Evolutionary conservation across 805 yeast genomes (phyloP).

Genomic region (Suhomyces sp.): DNA sequence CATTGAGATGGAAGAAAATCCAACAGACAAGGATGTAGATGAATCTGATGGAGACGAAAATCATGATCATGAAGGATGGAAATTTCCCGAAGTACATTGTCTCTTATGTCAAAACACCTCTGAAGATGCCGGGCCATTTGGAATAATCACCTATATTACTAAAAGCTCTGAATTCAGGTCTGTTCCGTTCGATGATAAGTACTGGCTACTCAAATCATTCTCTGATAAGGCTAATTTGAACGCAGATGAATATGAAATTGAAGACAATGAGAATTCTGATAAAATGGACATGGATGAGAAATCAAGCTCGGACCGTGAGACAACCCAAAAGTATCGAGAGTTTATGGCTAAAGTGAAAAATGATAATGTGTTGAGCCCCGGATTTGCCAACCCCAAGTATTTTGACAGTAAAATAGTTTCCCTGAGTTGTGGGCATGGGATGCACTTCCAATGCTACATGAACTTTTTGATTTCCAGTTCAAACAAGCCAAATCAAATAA

Average conservation of each 20-base stretch:
- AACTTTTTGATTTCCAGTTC: conserved; percentile 58
- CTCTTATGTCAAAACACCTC: conserved; percentile 79
- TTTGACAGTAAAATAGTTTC: conserved; percentile 48
- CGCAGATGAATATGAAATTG: conserved; percentile 27
- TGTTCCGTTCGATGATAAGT: conserved; percentile 59
- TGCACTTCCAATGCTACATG: conserved; percentile 77
- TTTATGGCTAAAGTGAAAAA: conserved; percentile 38
- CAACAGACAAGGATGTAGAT: not conserved
- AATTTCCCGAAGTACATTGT: conserved; percentile 71
- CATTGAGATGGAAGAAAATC: conserved; percentile 37
- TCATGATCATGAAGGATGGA: conserved; percentile 43
- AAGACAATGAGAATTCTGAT: conserved; percentile 19
- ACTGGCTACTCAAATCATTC: conserved; percentile 66
- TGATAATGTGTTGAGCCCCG: conserved; percentile 61
- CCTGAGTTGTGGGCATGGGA: conserved; percentile 89
- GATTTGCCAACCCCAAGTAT: conserved; percentile 48
- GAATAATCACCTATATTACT: conserved; percentile 63
- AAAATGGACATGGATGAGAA: conserved; percentile 7
- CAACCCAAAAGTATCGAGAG: conserved; percentile 31
- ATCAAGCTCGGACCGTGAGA: conserved; percentile 5
- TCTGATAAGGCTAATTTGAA: conserved; percentile 45
- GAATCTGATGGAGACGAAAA: not conserved
- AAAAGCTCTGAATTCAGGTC: conserved; percentile 59
- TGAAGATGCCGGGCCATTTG: conserved; percentile 64
- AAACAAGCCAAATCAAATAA: conserved; percentile 63